These are phyloP conservation scores for Cynanchum wilfordii DNA, from an alignment of 257 asterid genomes.

Conservation along the genomic window DNA sequence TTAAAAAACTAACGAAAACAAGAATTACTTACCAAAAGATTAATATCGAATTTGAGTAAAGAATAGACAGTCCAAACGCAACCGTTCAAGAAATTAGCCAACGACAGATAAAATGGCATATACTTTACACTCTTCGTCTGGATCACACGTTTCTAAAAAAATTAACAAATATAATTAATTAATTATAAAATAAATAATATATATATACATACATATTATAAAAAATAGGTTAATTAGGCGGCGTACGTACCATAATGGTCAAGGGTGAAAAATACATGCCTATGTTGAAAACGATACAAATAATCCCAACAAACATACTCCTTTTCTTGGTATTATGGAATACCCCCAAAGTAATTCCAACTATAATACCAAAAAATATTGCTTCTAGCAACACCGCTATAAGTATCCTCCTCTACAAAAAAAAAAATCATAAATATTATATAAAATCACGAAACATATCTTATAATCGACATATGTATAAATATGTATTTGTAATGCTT, in stretches of 20 bases:
- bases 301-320: background rate
- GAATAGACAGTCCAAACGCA: slow-evolving; percentile 59
- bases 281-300: background rate
- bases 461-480: too few relatives aligned
- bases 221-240: too few relatives aligned
- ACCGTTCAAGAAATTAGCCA: slow-evolving; percentile 64
- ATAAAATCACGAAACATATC: too few relatives aligned
- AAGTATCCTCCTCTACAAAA: background rate
- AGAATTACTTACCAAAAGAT: slow-evolving; percentile 39
- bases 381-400: background rate
- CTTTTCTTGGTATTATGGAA: background rate
- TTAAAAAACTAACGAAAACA: background rate
- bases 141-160: slow-evolving; percentile 53
- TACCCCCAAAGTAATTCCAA: background rate
- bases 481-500: background rate
- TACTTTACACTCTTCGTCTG: slow-evolving; percentile 70
- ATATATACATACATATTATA: too few relatives aligned
- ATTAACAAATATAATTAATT: background rate
- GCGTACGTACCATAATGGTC: background rate
- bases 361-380: background rate
- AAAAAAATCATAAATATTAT: too few relatives aligned
- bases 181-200: too few relatives aligned
- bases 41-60: slow-evolving; percentile 49
- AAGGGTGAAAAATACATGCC: background rate
- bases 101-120: slow-evolving; percentile 69